Evolutionary conservation across 2,329 filamentous ascomycete genomes (phyloP).

Genomic region (Leptographium flavum): DNA sequence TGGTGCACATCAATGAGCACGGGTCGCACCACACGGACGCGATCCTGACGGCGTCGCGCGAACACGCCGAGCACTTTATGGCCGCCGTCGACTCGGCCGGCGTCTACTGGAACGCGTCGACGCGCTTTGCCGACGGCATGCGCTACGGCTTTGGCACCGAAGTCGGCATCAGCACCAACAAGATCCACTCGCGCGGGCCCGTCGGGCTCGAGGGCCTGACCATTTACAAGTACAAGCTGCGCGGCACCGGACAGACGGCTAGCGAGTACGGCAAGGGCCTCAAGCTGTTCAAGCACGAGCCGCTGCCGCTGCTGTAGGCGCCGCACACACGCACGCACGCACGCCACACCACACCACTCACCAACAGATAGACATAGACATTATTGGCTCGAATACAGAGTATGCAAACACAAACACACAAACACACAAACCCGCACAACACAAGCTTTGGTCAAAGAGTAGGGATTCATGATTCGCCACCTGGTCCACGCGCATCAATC

Average conservation of each 20-base stretch:
- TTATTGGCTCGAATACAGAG: too few relatives aligned
- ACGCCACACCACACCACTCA: background rate
- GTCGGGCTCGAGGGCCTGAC: slow-evolving; percentile 89
- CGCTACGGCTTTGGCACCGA: slow-evolving; percentile 95
- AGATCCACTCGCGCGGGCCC: slow-evolving; percentile 87
- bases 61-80: slow-evolving; percentile 70
- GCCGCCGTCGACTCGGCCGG: slow-evolving; percentile 74
- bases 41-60: slow-evolving; percentile 60
- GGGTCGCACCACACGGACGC: slow-evolving; percentile 89
- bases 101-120: slow-evolving; percentile 95
- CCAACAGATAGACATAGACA: too few relatives aligned
- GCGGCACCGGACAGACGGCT: slow-evolving; percentile 72
- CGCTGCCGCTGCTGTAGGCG: slow-evolving; percentile 25
- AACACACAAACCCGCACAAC: too few relatives aligned
- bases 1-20: slow-evolving; percentile 81
- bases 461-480: background rate
- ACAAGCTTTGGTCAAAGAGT: too few relatives aligned
- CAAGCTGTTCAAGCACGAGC: slow-evolving; percentile 45
- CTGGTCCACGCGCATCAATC: background rate
- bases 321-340: too few relatives aligned
- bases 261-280: slow-evolving; percentile 56
- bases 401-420: too few relatives aligned
- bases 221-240: slow-evolving; percentile 92
- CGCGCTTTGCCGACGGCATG: slow-evolving; percentile 91
- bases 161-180: slow-evolving; percentile 97